Conservation (phyloP, 2,329 filamentous ascomycete species). For the Fusarium sp. region DNA sequence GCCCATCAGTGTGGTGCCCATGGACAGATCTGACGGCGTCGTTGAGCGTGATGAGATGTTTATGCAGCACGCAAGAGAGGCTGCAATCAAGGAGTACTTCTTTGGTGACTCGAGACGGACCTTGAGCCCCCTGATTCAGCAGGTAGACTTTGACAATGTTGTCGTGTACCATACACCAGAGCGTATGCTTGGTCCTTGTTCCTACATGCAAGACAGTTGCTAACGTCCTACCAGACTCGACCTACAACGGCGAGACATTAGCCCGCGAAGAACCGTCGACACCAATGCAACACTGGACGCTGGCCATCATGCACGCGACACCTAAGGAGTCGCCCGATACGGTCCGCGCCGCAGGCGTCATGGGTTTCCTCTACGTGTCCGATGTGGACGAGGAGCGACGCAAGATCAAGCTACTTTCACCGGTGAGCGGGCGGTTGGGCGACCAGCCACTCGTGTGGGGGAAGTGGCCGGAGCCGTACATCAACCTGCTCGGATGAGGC, state of each 20-base stretch:
- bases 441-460: conserved; percentile 86
- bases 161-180: conserved; percentile 78
- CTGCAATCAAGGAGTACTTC: conserved; percentile 91
- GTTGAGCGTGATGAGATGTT: conserved; percentile 80
- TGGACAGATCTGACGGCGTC: conserved; percentile 89
- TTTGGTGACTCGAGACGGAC: conserved; percentile 84
- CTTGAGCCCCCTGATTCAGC: conserved; percentile 88
- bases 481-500: conserved; percentile 74
- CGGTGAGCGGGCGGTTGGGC: conserved; percentile 84
- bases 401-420: conserved; percentile 84
- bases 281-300: conserved; percentile 81
- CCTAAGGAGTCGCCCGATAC: conserved; percentile 76
- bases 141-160: conserved; percentile 81
- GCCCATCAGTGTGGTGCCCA: conserved; percentile 77
- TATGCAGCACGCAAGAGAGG: conserved; percentile 79
- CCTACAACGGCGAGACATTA: conserved; percentile 58
- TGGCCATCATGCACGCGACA: conserved; percentile 86
- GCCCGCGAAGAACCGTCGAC: conserved; percentile 74
- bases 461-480: conserved; percentile 85
- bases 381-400: conserved; percentile 89
- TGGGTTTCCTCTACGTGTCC: conserved; percentile 93
- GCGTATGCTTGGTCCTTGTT: conserved; percentile 56
- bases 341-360: conserved; percentile 83
- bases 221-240: conserved; percentile 41
- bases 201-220: conserved; percentile 18